Base-by-base conservation (phyloP, 306 rosid genomes). In the Benincasa hispida region DNA sequence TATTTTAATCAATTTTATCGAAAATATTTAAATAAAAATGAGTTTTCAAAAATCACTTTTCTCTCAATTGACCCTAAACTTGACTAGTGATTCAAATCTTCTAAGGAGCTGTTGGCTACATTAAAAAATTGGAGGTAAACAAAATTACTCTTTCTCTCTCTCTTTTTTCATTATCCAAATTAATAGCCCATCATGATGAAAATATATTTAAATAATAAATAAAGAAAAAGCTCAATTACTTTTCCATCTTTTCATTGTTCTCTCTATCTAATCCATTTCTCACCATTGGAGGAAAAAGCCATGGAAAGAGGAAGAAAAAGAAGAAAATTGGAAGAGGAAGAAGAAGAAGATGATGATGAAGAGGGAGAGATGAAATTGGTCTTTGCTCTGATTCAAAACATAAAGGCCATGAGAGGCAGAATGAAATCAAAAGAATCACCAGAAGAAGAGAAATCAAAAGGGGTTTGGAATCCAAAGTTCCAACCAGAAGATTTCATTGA, bases 321-420 rank as follows among this genome's bases (percentile, higher is more conserved):
- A 84, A 90, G 92, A 77, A 92, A 88, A 65, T 15, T 83, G n/a
- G 78, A 90, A 13, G 83, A 80, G 85, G 51, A 86, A 85, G 84
- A 86, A 88, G 81, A 79, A 89, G 57, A 86, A 86, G 83, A 85
- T 87, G 77, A 81, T 3, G 86, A 78, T 1, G 82, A 80, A 18
- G 98, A 92, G 57, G 90, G 85, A 48, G 85, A 88, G 78, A 85
- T 93, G 77, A 88, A 91, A 76, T 78, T 81, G 83, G 91, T 93
- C 80, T 89, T 86, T 77, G 88, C 90, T 35, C 80, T 93, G 85
- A 82, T 93, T 24, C 83, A 86, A 79, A 91, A 91, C 78, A 87
- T 91, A 27, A 90, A 84, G 60, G 87, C 84, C 50, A 82, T 62
- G 19, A 86, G 85, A 0, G 82, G 88, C 48, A 84, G 79, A 66